phyloP scores from a whole-genome alignment of 441 rosid species.

The Lepidium campestre region DNA sequence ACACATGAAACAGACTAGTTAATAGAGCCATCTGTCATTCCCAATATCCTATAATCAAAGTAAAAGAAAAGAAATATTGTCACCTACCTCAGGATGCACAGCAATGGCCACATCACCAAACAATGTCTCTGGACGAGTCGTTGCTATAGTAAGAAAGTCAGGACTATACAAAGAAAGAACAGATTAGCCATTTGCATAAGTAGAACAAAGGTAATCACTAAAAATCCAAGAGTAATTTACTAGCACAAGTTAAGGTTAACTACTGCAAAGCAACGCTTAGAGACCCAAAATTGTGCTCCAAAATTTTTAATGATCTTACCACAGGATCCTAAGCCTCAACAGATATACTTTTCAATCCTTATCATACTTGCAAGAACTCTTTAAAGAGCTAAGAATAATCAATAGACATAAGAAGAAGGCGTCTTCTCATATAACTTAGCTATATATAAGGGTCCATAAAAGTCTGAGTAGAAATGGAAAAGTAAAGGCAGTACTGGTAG shows the following conservation, averaged over 20 bases:
- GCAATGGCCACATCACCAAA: constrained; percentile 97
- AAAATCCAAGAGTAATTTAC: neutral
- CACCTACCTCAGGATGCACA: constrained; percentile 81
- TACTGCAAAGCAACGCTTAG: neutral
- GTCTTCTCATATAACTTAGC: neutral
- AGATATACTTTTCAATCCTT: neutral
- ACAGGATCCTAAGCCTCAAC: neutral
- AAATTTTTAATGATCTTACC: neutral
- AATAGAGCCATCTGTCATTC: neutral
- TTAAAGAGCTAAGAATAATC: neutral
- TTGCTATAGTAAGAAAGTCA: constrained; percentile 88
- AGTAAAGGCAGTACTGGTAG: neutral
- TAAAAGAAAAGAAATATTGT: neutral
- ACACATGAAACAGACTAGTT: neutral
- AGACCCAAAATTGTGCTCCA: constrained; percentile 2
- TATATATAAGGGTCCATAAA: neutral
- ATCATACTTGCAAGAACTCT: neutral
- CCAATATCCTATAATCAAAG: neutral
- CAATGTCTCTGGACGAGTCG: constrained; percentile 96
- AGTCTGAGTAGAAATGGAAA: neutral
- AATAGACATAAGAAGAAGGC: neutral
- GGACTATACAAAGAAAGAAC: constrained; percentile 42
- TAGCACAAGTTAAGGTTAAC: neutral
- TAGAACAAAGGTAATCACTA: constrained; percentile 5
- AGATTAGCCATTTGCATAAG: constrained; percentile 4